Conservation (phyloP, 768 basidiomycete genomes). For the Candolleomyces aberdarensis region DNA sequence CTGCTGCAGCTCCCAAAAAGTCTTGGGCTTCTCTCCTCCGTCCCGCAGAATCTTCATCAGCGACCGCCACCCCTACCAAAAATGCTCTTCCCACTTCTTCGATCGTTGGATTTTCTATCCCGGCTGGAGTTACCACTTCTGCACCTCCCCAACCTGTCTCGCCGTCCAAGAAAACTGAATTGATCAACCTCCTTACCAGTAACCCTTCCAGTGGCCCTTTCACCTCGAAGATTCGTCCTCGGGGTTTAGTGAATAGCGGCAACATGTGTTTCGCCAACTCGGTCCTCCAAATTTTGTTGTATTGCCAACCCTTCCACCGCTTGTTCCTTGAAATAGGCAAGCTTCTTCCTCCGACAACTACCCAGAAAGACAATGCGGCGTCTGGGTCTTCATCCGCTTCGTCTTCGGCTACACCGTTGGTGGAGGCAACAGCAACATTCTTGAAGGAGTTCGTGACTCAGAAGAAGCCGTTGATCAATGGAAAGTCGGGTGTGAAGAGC, state of each 20-base stretch:
- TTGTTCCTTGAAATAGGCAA: constrained; percentile 72
- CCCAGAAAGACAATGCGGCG: constrained; percentile 4
- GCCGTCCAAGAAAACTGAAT: constrained; percentile 41
- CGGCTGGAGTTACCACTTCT: constrained; percentile 39
- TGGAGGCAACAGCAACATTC: constrained; percentile 70
- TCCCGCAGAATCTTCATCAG: constrained; percentile 30
- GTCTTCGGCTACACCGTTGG: constrained; percentile 43
- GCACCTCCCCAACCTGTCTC: constrained; percentile 26
- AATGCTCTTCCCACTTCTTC: constrained; percentile 65
- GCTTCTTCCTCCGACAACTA: constrained; percentile 30
- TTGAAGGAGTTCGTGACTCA: constrained; percentile 66
- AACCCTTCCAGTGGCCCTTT: constrained; percentile 22
- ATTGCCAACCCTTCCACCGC: constrained; percentile 81
- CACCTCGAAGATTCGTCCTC: constrained; percentile 46
- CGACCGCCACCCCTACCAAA: constrained; percentile 33
- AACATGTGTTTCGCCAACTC: constrained; percentile 99
- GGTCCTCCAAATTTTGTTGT: constrained; percentile 86
- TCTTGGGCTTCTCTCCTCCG: constrained; percentile 77
- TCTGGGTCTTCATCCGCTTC: neutral
- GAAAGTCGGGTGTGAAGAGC: constrained; percentile 16
- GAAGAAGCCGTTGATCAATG: constrained; percentile 20
- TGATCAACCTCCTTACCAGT: constrained; percentile 52
- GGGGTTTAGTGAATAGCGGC: constrained; percentile 90
- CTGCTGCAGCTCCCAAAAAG: constrained; percentile 39
- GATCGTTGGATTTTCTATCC: constrained; percentile 72